Evolutionary conservation across 1,284 basidiomycete genomes (phyloP).

Genomic region (Irpex sp.): DNA sequence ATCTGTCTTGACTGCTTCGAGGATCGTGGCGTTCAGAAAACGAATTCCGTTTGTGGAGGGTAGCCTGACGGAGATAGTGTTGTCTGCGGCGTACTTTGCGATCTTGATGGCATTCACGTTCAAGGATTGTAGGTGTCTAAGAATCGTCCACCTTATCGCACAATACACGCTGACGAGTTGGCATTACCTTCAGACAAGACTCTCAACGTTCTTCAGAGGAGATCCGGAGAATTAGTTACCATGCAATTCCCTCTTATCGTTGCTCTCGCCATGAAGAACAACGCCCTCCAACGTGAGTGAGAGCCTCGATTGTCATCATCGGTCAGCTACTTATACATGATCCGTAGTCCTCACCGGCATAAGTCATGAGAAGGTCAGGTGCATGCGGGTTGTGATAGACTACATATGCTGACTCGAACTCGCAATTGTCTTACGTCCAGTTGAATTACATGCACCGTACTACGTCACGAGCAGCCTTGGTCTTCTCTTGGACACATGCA

Average conservation of each 20-base stretch:
- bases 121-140: conserved; percentile 16
- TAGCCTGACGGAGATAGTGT: conserved; percentile 18
- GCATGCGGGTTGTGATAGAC: no score
- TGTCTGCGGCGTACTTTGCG: conserved; percentile 18
- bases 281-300: conserved; percentile 29
- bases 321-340: background rate
- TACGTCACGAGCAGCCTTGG: conserved; percentile 19
- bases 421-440: conserved; percentile 5
- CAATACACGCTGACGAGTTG: background rate
- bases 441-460: conserved; percentile 25
- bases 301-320: background rate
- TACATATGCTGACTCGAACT: background rate
- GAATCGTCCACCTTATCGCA: background rate
- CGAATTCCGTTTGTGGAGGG: conserved; percentile 19
- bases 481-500: conserved; percentile 24
- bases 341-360: conserved; percentile 31
- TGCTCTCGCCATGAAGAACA: conserved; percentile 34
- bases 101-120: conserved; percentile 22
- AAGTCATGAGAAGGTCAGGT: conserved; percentile 31
- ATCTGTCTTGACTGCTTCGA: conserved; percentile 17
- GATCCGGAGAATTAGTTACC: conserved; percentile 27
- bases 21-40: conserved; percentile 21
- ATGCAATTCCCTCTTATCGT: conserved; percentile 34
- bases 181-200: background rate
- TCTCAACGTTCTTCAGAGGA: conserved; percentile 17